These are phyloP conservation scores for Colletotrichum camelliae DNA, from an alignment of 2,329 filamentous ascomycete genomes.

Conservation along the genomic window DNA sequence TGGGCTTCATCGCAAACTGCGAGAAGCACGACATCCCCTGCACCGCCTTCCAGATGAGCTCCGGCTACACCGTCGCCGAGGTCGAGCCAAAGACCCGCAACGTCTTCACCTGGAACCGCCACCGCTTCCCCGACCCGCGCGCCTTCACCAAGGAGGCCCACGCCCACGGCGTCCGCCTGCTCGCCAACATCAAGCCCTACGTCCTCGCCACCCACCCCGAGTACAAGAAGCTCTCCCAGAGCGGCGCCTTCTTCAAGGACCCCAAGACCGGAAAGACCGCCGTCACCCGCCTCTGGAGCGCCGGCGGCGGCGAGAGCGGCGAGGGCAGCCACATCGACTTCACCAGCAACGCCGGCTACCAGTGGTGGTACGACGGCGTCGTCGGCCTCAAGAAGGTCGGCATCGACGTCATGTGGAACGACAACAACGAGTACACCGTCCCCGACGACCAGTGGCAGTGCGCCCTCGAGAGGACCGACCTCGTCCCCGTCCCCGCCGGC, in stretches of 20 bases:
- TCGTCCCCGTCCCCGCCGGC: conserved; percentile 37
- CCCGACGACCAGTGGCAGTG: conserved; percentile 70
- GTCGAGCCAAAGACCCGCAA: conserved; percentile 72
- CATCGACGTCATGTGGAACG: conserved; percentile 80
- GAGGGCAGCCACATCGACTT: conserved; percentile 78
- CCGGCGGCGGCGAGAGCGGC: conserved; percentile 72
- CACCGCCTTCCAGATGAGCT: conserved; percentile 75
- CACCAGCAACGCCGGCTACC: conserved; percentile 68
- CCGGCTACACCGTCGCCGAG: conserved; percentile 74
- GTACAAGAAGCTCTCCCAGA: conserved; percentile 64
- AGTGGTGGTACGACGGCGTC: conserved; percentile 76
- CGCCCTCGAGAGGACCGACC: conserved; percentile 50
- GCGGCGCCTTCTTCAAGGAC: conserved; percentile 69
- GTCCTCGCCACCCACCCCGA: conserved; percentile 70
- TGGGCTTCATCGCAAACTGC: conserved; percentile 66
- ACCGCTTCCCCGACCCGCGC: conserved; percentile 73
- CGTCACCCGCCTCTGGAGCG: conserved; percentile 72
- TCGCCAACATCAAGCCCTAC: conserved; percentile 78
- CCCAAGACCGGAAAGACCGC: conserved; percentile 56
- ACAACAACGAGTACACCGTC: conserved; percentile 78
- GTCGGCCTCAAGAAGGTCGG: conserved; percentile 65
- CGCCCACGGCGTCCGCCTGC: conserved; percentile 66
- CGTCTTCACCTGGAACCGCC: conserved; percentile 74
- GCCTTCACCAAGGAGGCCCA: conserved; percentile 68
- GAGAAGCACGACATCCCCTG: conserved; percentile 72